These are phyloP conservation scores for Diaporthe humulicola DNA, from an alignment of 2,329 filamentous ascomycete genomes.

Conservation along the genomic window DNA sequence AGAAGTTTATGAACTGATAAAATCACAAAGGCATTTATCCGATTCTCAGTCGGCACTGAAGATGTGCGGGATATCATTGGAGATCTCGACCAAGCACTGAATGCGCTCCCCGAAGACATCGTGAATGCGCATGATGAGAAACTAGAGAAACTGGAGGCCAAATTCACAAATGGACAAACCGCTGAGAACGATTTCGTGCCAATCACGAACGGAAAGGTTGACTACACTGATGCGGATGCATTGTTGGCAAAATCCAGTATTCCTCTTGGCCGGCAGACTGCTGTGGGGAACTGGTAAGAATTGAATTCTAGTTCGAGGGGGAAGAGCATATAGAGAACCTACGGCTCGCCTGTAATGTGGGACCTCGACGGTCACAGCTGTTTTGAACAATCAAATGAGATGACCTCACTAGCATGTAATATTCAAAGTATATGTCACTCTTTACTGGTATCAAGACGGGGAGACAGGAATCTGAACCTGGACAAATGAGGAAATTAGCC, in stretches of 20 bases:
- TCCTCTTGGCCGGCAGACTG: not conserved
- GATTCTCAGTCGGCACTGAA: slow-evolving; percentile 95
- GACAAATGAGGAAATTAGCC: too few relatives aligned
- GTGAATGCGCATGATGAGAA: slow-evolving; percentile 13
- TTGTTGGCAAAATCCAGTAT: not conserved
- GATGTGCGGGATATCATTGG: slow-evolving; percentile 97
- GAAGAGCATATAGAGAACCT: not conserved
- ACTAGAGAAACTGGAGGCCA: not conserved
- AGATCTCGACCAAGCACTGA: slow-evolving; percentile 92
- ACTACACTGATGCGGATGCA: not conserved
- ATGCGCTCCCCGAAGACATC: not conserved
- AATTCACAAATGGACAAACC: not conserved
- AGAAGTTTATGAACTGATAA: not conserved
- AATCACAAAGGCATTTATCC: slow-evolving; percentile 77
- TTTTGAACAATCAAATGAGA: not conserved
- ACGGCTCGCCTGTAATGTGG: not conserved
- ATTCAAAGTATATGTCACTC: not conserved
- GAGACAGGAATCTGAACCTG: not conserved
- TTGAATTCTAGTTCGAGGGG: not conserved
- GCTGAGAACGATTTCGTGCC: not conserved
- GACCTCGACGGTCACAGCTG: too few relatives aligned
- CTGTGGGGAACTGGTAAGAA: not conserved
- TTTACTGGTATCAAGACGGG: not conserved
- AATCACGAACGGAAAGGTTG: not conserved
- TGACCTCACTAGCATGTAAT: not conserved